Conservation (phyloP, 2,329 filamentous ascomycete species). For the Sporothrix humicola region DNA sequence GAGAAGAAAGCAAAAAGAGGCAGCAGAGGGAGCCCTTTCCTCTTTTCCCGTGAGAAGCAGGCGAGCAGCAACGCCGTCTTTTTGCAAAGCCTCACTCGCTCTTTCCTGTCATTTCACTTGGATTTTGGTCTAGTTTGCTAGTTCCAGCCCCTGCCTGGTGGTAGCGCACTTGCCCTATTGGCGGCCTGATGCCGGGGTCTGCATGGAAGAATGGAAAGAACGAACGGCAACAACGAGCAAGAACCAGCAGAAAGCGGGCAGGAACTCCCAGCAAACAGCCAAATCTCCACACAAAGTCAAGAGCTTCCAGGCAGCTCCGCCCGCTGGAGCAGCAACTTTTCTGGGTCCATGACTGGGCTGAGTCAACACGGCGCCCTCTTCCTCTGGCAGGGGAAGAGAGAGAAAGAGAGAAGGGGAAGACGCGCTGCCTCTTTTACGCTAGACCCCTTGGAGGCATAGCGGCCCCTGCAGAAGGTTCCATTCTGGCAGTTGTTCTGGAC, state of each 20-base stretch:
- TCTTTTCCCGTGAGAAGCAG: background rate
- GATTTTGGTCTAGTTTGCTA: constrained; percentile 21
- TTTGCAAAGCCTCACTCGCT: constrained; percentile 21
- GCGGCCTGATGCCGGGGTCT: constrained; percentile 13
- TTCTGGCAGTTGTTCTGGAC: background rate
- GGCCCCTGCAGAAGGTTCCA: constrained; percentile 17
- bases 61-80: constrained; percentile 4
- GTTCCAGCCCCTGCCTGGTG: constrained; percentile 22
- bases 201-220: constrained; percentile 1
- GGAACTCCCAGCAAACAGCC: too few relatives aligned
- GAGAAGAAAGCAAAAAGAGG: background rate
- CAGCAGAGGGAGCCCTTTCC: background rate
- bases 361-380: constrained; percentile 23
- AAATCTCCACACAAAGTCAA: too few relatives aligned
- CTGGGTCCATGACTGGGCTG: constrained; percentile 15
- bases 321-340: background rate
- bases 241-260: background rate
- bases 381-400: background rate
- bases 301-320: constrained; percentile 20
- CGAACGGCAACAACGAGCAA: background rate
- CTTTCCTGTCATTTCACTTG: constrained; percentile 6
- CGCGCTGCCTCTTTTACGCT: constrained; percentile 17
- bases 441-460: background rate
- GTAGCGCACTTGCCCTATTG: constrained; percentile 3
- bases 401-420: background rate